A percentile compares a stretch with the other conserved stretches of the same genome.
Evolutionary conservation across 495 filamentous ascomycete species (phyloP).

Genomic region (Hypoxylon fuscum): DNA sequence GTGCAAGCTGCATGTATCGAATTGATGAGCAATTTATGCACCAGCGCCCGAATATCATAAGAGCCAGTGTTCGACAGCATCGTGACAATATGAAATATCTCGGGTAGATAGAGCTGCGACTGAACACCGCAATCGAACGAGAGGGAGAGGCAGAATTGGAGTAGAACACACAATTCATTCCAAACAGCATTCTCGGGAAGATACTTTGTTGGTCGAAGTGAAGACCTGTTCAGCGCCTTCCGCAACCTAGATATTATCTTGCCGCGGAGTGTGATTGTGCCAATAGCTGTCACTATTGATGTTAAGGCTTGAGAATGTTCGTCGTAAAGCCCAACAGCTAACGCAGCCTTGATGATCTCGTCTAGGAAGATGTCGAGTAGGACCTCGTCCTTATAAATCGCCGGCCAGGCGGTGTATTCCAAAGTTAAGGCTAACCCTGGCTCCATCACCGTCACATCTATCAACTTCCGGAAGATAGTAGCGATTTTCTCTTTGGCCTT

Average conservation of each 20-base stretch:
- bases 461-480: conserved; percentile 67
- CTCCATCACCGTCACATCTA: conserved; percentile 67
- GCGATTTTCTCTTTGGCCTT: conserved; percentile 69
- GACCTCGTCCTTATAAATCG: conserved; percentile 68
- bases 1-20: conserved; percentile 72
- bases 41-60: conserved; percentile 61
- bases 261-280: conserved; percentile 67
- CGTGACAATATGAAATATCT: conserved; percentile 72
- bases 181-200: conserved; percentile 70
- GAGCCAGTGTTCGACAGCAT: conserved; percentile 71
- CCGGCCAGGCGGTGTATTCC: conserved; percentile 68
- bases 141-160: conserved; percentile 69
- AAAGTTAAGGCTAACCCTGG: conserved; percentile 64
- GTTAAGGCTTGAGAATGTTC: conserved; percentile 67
- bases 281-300: conserved; percentile 66
- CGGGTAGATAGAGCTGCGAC: conserved; percentile 69
- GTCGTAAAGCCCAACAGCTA: conserved; percentile 63
- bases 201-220: conserved; percentile 66
- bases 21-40: conserved; percentile 69
- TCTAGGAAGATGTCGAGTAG: conserved; percentile 70
- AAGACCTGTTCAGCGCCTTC: conserved; percentile 70
- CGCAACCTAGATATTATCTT: conserved; percentile 68
- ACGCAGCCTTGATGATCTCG: conserved; percentile 67
- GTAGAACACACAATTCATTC: conserved; percentile 69
- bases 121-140: conserved; percentile 72